phyloP scores from a whole-genome alignment of 768 basidiomycete species.

The Crassisporium funariophilum region DNA sequence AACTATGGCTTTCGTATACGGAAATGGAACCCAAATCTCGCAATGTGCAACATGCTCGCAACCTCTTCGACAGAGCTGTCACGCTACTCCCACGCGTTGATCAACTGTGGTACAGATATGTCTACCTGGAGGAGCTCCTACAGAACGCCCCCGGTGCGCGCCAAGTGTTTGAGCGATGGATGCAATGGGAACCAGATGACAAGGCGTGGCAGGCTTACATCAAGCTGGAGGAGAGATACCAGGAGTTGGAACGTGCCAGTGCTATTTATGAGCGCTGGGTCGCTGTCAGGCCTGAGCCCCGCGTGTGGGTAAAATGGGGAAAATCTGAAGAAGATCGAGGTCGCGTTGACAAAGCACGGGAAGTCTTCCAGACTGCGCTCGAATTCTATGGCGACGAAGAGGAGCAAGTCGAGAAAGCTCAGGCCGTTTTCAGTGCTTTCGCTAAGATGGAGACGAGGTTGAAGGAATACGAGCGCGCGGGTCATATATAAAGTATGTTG shows the following conservation, averaged over 20 bases:
- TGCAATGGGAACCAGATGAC: conserved; percentile 99
- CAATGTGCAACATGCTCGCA: conserved; percentile 96
- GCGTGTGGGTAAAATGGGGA: conserved; percentile 83
- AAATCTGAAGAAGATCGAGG: conserved; percentile 89
- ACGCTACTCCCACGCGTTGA: conserved; percentile 96
- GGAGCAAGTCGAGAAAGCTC: conserved; percentile 94
- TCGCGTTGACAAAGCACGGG: conserved; percentile 72
- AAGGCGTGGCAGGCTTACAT: conserved; percentile 99
- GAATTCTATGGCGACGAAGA: conserved; percentile 89
- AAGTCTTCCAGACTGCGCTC: conserved; percentile 89
- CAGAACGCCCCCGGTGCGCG: conserved; percentile 95
- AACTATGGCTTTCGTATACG: conserved; percentile 92
- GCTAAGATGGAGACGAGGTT: conserved; percentile 96
- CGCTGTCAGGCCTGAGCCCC: conserved; percentile 75
- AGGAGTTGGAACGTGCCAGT: conserved; percentile 90
- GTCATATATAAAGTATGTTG: conserved; percentile 90
- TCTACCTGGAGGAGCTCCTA: conserved; percentile 95
- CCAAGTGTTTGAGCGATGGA: conserved; percentile 99
- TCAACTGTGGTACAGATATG: conserved; percentile 99
- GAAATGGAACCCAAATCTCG: conserved; percentile 99
- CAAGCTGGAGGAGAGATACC: conserved; percentile 94
- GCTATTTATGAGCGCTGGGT: conserved; percentile 92
- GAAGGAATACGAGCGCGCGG: conserved; percentile 92
- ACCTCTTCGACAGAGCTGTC: conserved; percentile 95
- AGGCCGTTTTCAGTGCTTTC: conserved; percentile 90